Base-by-base conservation (phyloP, 73 alveolate species). In the Paramecium octaurelia region DNA sequence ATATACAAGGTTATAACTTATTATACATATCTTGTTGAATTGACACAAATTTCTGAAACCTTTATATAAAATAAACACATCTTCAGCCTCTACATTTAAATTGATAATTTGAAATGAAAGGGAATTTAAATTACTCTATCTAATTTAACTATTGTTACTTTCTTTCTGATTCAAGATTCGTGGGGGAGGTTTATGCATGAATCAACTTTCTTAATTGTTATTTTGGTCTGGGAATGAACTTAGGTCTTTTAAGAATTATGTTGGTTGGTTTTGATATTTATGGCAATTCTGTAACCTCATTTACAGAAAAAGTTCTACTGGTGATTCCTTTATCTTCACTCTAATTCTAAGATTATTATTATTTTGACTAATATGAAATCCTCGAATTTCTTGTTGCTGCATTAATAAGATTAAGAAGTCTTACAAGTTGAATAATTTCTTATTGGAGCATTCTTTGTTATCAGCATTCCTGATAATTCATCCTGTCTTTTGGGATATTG, bases 291-390 rank as follows among this genome's bases (percentile, higher is more conserved):
- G 87, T 14, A 2, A 34, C 87, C 40, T 73, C 87, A 36, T 73
- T 36, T 73, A 73, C 87, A 16, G 87, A 73, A 36, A 73, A 73
- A 16, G 87, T 73, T 73, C 87, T 34, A 73, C 60, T 73, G 14
- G 87, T 36, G 16, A 43, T 36, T 40, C 34, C 59, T 38, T 73
- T 73, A 38, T 73, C 87, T 36, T 73, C 87, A 73, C 57, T 73
- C 21, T 73, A 64, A 64, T 64, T 64, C 84, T 64, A 64, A 34
- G 84, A 23, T 64, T 64, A 64, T 64, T 64, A 31, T 54, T 54
- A 54, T 54, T 18, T 54, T 16, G 69, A 54, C 35, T 12, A 64
- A 64, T 64, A 64, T 7, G 84, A 64, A 27, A 64, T 34, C 46
- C 84, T 64, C 4, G 84, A 64, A 64, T 64, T 64, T 64, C 84